A percentile compares a stretch with the other conserved stretches of the same genome.
Conservation (phyloP, 2,329 filamentous ascomycete genomes). For the Ilyonectria mors-panacis region DNA sequence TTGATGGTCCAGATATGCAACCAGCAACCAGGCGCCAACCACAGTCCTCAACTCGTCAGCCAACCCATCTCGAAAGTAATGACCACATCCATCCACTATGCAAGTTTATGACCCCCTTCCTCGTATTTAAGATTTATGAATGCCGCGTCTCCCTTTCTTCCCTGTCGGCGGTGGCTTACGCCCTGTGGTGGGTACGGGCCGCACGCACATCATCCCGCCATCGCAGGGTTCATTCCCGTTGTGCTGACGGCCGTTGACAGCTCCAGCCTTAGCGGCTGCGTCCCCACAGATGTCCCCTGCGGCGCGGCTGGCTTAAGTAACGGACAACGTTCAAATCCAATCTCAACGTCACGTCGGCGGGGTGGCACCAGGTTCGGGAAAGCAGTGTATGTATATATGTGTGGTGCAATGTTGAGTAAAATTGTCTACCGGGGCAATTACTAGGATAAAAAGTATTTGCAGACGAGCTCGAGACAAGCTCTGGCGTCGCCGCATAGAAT, state of each 20-base stretch:
- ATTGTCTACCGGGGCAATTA: conserved; percentile 54
- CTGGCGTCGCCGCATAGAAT: conserved; percentile 43
- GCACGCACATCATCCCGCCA: conserved; percentile 12
- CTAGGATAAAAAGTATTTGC: conserved; percentile 43
- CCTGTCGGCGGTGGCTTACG: conserved; percentile 17
- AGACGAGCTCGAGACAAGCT: conserved; percentile 39
- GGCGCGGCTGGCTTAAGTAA: not conserved
- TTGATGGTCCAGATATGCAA: not conserved
- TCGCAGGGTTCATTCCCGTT: not conserved
- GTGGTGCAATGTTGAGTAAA: conserved; percentile 53
- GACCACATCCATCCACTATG: not conserved
- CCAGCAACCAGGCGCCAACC: not conserved
- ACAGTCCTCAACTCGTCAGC: not conserved
- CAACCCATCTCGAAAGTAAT: not conserved
- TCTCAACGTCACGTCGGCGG: conserved; percentile 8
- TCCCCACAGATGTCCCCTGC: conserved; percentile 22
- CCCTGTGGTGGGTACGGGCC: conserved; percentile 24
- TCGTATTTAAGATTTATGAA: conserved; percentile 8
- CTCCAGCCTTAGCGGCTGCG: not conserved
- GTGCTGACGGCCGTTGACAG: conserved; percentile 10
- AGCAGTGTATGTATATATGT: conserved; percentile 14
- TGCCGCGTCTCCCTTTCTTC: conserved; percentile 2
- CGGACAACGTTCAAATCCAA: conserved; percentile 1
- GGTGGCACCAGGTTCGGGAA: not conserved
- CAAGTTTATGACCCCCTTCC: not conserved